These are phyloP conservation scores for Botrytis sinoallii DNA, from an alignment of 2,329 filamentous ascomycete genomes.

Conservation along the genomic window DNA sequence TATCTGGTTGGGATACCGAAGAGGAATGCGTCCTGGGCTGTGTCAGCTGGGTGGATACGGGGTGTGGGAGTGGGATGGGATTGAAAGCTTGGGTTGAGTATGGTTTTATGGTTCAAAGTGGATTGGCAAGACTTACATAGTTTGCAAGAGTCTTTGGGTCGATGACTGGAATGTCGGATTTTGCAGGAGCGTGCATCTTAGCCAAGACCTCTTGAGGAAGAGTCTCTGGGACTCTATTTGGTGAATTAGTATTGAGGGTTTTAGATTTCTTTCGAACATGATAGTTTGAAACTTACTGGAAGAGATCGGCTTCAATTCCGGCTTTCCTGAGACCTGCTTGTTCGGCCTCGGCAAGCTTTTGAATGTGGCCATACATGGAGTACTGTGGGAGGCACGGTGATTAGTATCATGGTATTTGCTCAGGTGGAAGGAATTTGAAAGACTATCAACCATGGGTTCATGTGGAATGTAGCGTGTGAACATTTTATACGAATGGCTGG, in stretches of 20 bases:
- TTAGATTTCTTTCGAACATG: conserved; percentile 4
- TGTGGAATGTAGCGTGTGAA: background rate
- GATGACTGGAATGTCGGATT: conserved; percentile 65
- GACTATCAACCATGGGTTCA: background rate
- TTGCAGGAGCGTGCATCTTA: conserved; percentile 89
- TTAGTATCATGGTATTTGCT: conserved; percentile 3
- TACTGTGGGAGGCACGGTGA: conserved; percentile 53
- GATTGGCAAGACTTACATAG: conserved; percentile 45
- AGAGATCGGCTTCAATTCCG: conserved; percentile 78
- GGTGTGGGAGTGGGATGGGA: background rate
- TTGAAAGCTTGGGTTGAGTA: background rate
- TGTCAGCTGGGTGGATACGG: background rate
- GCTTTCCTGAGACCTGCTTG: conserved; percentile 85
- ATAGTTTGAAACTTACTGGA: conserved; percentile 33
- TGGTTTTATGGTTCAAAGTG: background rate
- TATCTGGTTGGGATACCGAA: conserved; percentile 94
- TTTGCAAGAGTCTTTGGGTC: conserved; percentile 57
- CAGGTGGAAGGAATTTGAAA: background rate
- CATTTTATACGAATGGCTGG: background rate
- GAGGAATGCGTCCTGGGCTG: conserved; percentile 70
- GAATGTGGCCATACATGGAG: conserved; percentile 91
- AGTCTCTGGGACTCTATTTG: conserved; percentile 68
- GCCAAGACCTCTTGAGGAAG: conserved; percentile 75
- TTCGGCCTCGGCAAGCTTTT: conserved; percentile 81
- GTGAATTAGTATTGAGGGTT: background rate